Conservation (phyloP, 1,284 basidiomycete genomes). For the Ganoderma multipileum region DNA sequence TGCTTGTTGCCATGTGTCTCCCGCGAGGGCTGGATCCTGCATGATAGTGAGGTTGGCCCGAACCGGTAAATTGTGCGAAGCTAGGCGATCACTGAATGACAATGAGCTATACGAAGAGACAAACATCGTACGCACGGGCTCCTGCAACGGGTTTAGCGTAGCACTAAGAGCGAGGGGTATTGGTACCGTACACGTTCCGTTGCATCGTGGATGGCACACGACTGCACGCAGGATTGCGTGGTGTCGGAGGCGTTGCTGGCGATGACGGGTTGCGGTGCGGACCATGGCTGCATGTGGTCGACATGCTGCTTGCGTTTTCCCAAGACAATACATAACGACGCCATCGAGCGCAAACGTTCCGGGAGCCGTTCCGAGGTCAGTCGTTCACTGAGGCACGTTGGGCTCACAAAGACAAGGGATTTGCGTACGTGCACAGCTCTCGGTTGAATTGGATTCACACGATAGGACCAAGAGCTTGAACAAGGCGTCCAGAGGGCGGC, state of each 20-base stretch:
- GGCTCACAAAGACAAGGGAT: neutral
- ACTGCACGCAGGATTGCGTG: neutral
- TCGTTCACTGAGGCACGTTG: neutral
- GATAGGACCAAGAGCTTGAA: neutral
- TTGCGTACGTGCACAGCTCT: neutral
- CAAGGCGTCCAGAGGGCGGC: neutral
- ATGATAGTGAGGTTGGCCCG: neutral
- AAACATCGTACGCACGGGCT: neutral
- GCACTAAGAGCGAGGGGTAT: neutral
- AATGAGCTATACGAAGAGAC: neutral
- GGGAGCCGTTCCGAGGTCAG: conserved; percentile 1
- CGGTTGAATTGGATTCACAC: neutral
- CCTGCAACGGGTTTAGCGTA: neutral
- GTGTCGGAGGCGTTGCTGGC: neutral
- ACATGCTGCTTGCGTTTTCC: conserved; percentile 3
- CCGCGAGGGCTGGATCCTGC: neutral
- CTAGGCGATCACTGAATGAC: neutral
- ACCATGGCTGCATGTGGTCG: neutral
- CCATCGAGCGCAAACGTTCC: neutral
- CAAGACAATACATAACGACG: neutral
- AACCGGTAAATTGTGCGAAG: neutral
- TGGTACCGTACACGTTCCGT: neutral
- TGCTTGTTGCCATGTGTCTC: conserved; percentile 4
- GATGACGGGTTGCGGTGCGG: neutral
- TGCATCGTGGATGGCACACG: neutral